Percentiles rank a stretch among this genome's conserved stretches.
Conservation (phyloP, 176 grass and related monocot genomes). For the Poa annua region DNA sequence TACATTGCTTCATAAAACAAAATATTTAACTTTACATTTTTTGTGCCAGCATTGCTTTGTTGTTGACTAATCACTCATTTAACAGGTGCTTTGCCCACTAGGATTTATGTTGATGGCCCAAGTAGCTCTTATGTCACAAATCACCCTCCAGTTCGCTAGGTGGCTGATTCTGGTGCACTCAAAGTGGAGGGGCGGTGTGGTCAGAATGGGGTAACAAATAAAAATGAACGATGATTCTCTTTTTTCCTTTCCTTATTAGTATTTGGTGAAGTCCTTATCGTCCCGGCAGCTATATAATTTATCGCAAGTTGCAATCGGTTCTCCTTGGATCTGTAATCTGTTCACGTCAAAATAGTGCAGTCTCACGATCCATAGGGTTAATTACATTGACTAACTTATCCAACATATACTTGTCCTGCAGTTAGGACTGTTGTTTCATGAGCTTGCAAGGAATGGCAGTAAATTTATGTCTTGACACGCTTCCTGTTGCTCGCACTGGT, state of each 20-base stretch:
- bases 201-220: constrained; percentile 18
- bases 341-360: not conserved
- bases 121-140: constrained; percentile 41
- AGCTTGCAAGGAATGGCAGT: constrained; percentile 2
- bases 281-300: constrained; percentile 30
- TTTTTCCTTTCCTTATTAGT: not conserved
- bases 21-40: constrained; percentile 35
- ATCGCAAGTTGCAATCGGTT: constrained; percentile 17
- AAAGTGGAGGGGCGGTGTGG: constrained; percentile 40
- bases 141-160: constrained; percentile 41
- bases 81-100: constrained; percentile 43
- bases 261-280: constrained; percentile 38
- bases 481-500: not conserved
- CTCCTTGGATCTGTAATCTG: constrained; percentile 21
- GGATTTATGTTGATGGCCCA: constrained; percentile 36
- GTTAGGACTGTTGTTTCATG: not conserved
- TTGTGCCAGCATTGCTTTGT: constrained; percentile 28
- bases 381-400: constrained; percentile 24
- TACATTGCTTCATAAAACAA: constrained; percentile 27
- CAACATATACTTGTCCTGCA: constrained; percentile 19
- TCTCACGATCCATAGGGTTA: not conserved
- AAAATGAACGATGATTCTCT: constrained; percentile 37
- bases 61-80: constrained; percentile 39
- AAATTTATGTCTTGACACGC: not conserved
- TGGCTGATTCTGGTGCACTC: constrained; percentile 33